Percentiles rank a stretch among this genome's conserved stretches.
phyloP scores from a whole-genome alignment of 352 stramenopile genomes.

The Thalassiosira hispida region DNA sequence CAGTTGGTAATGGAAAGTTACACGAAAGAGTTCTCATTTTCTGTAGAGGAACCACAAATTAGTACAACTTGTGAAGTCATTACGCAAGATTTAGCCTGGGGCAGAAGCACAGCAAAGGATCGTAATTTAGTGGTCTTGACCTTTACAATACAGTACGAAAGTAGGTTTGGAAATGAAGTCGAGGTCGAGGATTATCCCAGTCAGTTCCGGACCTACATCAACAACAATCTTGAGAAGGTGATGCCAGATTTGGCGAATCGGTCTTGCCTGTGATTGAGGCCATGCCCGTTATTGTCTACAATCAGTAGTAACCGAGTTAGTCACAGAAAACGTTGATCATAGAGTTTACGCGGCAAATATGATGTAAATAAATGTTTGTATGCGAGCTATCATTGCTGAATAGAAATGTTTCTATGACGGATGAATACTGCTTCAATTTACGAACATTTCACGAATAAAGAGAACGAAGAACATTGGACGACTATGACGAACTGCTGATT shows the following conservation, averaged over 20 bases:
- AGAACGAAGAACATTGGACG: too few relatives aligned
- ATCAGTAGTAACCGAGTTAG: too few relatives aligned
- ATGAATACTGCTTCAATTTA: too few relatives aligned
- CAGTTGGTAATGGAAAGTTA: constrained; percentile 26
- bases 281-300: constrained; percentile 33
- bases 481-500: too few relatives aligned
- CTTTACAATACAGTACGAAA: constrained; percentile 64
- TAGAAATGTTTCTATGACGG: too few relatives aligned
- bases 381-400: too few relatives aligned
- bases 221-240: constrained; percentile 46
- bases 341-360: too few relatives aligned
- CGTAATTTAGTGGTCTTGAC: constrained; percentile 17
- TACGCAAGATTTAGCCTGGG: constrained; percentile 1
- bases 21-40: neutral
- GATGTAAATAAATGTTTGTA: too few relatives aligned
- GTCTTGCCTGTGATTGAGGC: constrained; percentile 50
- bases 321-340: too few relatives aligned
- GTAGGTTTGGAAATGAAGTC: constrained; percentile 52
- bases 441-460: too few relatives aligned
- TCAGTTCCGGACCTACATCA: constrained; percentile 61
- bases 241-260: constrained; percentile 48
- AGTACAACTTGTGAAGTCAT: constrained; percentile 4
- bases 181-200: constrained; percentile 52
- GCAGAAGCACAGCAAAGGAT: neutral
- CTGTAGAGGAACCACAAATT: neutral